phyloP scores from a whole-genome alignment of 169 alveolate genomes.

The Plasmodium blacklocki region DNA sequence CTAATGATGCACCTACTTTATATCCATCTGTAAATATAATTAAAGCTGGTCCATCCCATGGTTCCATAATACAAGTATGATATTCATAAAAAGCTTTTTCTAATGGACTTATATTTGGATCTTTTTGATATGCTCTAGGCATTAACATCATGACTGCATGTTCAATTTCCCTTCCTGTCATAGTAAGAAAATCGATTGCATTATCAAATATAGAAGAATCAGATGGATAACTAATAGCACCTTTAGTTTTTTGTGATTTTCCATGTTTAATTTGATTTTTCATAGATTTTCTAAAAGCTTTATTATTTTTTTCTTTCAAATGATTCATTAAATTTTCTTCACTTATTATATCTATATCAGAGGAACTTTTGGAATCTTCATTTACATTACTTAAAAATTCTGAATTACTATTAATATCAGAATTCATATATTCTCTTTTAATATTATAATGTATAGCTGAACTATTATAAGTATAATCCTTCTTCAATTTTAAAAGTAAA shows the following conservation, averaged over 20 bases:
- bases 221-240: slow-evolving; percentile 69
- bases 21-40: slow-evolving; percentile 85
- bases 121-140: slow-evolving; percentile 79
- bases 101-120: slow-evolving; percentile 66
- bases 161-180: slow-evolving; percentile 75
- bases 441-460: slow-evolving; percentile 63
- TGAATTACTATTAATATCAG: slow-evolving; percentile 72
- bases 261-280: slow-evolving; percentile 35
- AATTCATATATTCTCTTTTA: slow-evolving; percentile 68
- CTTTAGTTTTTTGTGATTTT: slow-evolving; percentile 62
- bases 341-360: slow-evolving; percentile 9
- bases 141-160: slow-evolving; percentile 77
- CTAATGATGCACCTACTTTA: slow-evolving; percentile 85
- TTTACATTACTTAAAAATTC: slow-evolving; percentile 67
- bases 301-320: slow-evolving; percentile 9
- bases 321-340: background rate
- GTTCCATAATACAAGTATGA: slow-evolving; percentile 86
- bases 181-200: slow-evolving; percentile 70
- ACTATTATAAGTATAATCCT: slow-evolving; percentile 70
- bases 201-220: slow-evolving; percentile 74
- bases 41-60: slow-evolving; percentile 89
- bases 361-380: slow-evolving; percentile 40
- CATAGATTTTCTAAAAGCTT: slow-evolving; percentile 25
- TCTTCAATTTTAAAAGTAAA: slow-evolving; percentile 58
- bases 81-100: slow-evolving; percentile 78